phyloP scores from a whole-genome alignment of 352 stramenopile species.

The Detonula confervacea region DNA sequence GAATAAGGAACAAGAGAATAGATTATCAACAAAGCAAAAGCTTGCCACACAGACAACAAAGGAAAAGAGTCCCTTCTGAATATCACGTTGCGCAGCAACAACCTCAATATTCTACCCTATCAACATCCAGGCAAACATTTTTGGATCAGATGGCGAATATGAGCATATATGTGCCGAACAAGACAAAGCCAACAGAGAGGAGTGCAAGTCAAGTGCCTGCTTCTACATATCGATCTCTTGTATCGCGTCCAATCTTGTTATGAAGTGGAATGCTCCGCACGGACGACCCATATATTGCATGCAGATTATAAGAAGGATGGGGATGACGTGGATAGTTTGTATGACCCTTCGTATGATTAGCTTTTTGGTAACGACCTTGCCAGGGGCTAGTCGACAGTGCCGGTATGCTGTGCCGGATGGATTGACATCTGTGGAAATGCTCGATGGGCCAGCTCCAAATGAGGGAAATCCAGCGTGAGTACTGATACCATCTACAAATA shows the following conservation, averaged over 20 bases:
- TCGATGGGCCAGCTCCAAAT: conserved; percentile 25
- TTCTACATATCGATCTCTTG: conserved; percentile 10
- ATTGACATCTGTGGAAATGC: conserved; percentile 39
- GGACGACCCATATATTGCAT: conserved; percentile 37
- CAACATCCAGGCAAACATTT: not conserved
- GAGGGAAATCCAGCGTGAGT: conserved; percentile 47
- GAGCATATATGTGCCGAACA: too few species aligned
- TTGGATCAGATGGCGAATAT: not conserved
- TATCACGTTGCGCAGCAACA: not conserved
- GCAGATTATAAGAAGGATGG: conserved; percentile 37
- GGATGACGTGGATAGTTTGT: conserved; percentile 42
- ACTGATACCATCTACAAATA: too few species aligned
- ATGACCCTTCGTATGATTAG: conserved; percentile 42
- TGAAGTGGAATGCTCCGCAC: conserved; percentile 43
- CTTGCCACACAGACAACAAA: not conserved
- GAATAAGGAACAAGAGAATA: not conserved
- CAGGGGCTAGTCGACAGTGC: conserved; percentile 47
- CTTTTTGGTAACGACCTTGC: conserved; percentile 52
- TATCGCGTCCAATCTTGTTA: conserved; percentile 25
- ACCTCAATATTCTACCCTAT: not conserved
- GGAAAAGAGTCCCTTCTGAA: not conserved
- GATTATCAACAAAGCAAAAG: not conserved
- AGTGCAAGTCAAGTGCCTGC: conserved; percentile 6
- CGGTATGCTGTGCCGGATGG: conserved; percentile 49
- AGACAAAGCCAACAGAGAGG: not conserved